Evolutionary conservation across 352 stramenopile species (phyloP), one percentile per base, ranked within the genome.

Genomic region (Pythium periplocum): DNA sequence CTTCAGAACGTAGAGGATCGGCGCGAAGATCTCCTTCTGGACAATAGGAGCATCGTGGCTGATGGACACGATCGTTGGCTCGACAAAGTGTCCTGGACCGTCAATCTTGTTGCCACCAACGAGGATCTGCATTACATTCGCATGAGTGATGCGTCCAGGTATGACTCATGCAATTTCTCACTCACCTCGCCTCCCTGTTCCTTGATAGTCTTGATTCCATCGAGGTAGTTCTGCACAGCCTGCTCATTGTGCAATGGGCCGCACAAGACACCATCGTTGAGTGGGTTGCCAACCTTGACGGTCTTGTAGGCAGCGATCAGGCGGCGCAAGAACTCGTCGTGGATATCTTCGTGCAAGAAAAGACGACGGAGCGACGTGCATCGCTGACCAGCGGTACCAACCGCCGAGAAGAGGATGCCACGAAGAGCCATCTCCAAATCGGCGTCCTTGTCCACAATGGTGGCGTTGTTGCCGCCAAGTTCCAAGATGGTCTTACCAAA

Each of bases 401-500:
- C 90, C 26, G 90, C 88, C 43, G 85, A 95, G 67, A 97, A 97
- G 9, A 97, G 66, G 38, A 78, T 94, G 4, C 82, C 87, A 31
- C 88, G 81, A 35, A 97, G 59, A 26, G 90, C 90, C 79, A 97
- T 91, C 59, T 96, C 83, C 17, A 96, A 60, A 55, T 97, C 86
- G 8, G 90, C 90, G 53, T 94, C 77, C 63, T 91, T 78, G 67
- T 96, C 83, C n/a, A 97, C 82, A 52, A 97, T 96, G 78, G 96
- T 96, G 9, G 90, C 90, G 58, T 97, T 97, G 71, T 97, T 97
- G 43, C 90, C 90, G 26, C 90, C 90, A 4, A 97, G 67, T 54
- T 97, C 90, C 4, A 97, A 75, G 55, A 97, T 91, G 35, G 80
- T 87, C 68, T 96, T 95, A 57, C 90, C 90, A 62, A 97, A 97